Base-by-base conservation (phyloP, 176 grass and related monocot species). In the Zoysia pacifica region DNA sequence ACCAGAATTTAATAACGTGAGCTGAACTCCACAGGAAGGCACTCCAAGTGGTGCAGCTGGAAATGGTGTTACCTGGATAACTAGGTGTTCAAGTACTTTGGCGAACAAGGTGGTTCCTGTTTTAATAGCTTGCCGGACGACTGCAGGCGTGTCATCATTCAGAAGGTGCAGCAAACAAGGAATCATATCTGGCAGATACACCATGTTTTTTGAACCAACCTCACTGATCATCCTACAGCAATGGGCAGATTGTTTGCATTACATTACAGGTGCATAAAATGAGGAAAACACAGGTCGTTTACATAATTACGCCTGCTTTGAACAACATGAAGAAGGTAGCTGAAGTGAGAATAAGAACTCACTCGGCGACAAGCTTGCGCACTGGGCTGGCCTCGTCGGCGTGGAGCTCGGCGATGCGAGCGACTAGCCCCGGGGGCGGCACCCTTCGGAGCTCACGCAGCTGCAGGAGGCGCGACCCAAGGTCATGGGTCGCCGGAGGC, bases 151-250 rank as follows among this genome's bases (percentile, higher is more conserved):
- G 45, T 88, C 91, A 42, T 97, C 95, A 4, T 86, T 84, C 64
- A 97, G 55, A 89, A 97, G 90, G 15, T 69, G 59, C 66, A 97
- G 69, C 41, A 97, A 53, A 74, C 47, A 85, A 84, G 87, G 90
- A 79, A 91, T 77, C 74, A 94, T 66, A 58, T 97, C 75, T 0
- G 91, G 91, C 70, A 97, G 69, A 74, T 78, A 81, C 8, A 59
- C 85, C 4, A 68, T 80, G 72, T 89, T 73, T 53, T 93, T 94
- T 55, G 79, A 72, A 53, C 95, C 91, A 76, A 97, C 70, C 75
- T 97, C 91, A 54, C 90, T 87, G 85, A 97, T 93, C 79, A 97
- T 84, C 89, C 95, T 97, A 86, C 54, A 65, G n/a, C 54, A 65
- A 28, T 54, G 15, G 54, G 46, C 43, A n/a, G 45, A 13, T 35